These are phyloP conservation scores for Talaromyces pinophilus DNA, from an alignment of 2,329 filamentous ascomycete species.

Conservation along the genomic window DNA sequence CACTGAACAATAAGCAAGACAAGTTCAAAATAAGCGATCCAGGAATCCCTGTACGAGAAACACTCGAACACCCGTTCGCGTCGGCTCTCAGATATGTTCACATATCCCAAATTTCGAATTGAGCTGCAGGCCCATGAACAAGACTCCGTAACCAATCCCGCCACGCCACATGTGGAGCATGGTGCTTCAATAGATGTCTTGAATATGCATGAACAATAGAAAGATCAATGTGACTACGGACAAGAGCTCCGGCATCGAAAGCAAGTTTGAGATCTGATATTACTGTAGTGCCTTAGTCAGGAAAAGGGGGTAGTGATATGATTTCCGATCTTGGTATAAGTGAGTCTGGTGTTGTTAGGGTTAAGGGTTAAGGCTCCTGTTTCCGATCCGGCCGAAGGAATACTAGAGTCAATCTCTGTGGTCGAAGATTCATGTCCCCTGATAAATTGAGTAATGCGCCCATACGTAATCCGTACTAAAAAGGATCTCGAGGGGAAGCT, in stretches of 20 bases:
- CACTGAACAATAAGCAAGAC: neutral
- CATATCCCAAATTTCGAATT: neutral
- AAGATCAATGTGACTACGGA: neutral
- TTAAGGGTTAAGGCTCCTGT: neutral
- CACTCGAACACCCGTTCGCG: neutral
- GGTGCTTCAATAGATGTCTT: neutral
- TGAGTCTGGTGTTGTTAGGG: neutral
- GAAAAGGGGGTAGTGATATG: neutral
- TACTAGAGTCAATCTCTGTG: neutral
- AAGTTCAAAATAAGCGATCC: neutral
- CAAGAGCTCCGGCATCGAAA: neutral
- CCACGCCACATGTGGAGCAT: conserved; percentile 1
- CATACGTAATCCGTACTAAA: neutral
- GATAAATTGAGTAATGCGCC: neutral
- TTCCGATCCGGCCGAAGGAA: neutral
- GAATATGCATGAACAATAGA: conserved; percentile 1
- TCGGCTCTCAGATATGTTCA: no score
- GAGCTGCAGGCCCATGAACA: conserved; percentile 2
- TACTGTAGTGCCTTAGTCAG: neutral
- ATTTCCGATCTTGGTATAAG: neutral
- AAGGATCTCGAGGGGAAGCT: neutral
- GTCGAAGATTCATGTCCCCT: neutral
- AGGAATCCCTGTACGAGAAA: neutral
- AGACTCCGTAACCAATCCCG: conserved; percentile 4
- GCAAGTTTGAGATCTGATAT: neutral